Evolutionary conservation across 2,329 filamentous ascomycete genomes (phyloP), one percentile per base, ranked within the genome.

Genomic region (Fusarium chuoi): DNA sequence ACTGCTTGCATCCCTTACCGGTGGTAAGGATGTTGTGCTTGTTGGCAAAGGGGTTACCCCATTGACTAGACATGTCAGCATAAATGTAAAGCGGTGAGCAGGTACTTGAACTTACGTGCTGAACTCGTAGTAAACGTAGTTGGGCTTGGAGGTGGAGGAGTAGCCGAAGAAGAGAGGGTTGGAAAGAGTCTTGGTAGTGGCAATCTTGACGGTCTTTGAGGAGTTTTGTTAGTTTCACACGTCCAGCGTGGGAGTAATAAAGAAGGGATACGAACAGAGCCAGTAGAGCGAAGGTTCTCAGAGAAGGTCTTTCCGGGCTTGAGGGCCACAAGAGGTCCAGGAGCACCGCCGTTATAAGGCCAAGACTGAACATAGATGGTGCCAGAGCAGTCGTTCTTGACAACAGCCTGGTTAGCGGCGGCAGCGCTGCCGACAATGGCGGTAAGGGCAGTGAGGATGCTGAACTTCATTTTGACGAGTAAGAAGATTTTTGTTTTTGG

Each of bases 141-240:
- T 73, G 17, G 81, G 80, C 73, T 78, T 80, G 6, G 63, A 56
- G 61, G 77, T 75, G 72, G 83, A 84, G 1, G 83, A 84, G 78
- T 85, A 85, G 51, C 83, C 83, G 65, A 84, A 82, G 80, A 84
- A 84, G 26, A 85, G 81, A 9, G 83, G 83, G n/a, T 52, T 72
- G 64, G 63, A 66, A 6, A 85, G 79, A 30, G 80, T 82, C 78
- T 79, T 82, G 70, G 79, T 81, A 41, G 74, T 83, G 45, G 81
- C 82, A 60, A 85, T 78, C 79, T 85, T 85, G 61, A 85, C 73
- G 49, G 84, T 84, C 52, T 39, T 7, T 20, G 36, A 20, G 18
- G 6, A 20, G 11, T 20, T 8, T 13, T 39, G 11, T 39, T 39
- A 39, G 38, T 5, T 38, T 39, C 18, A 22, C 1, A 13, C 13